Percentiles rank a stretch among this genome's conserved stretches.
Evolutionary conservation across 2,329 filamentous ascomycete species (phyloP).

Genomic region (Aureobasidium uvarum): DNA sequence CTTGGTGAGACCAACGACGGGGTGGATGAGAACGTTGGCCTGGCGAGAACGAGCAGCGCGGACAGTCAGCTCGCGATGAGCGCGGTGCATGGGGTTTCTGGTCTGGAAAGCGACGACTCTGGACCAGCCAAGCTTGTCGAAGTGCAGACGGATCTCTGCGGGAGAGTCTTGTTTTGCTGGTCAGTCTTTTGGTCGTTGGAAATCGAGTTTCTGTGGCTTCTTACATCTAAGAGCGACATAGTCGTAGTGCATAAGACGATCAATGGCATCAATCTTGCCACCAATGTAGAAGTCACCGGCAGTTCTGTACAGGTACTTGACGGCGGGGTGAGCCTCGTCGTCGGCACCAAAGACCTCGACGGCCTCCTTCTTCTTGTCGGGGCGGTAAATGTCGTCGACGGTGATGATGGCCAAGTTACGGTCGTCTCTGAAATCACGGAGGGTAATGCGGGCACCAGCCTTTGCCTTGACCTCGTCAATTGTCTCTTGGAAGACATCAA

Average conservation of each 20-base stretch:
- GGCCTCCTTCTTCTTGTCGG: conserved; percentile 91
- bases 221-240: conserved; percentile 93
- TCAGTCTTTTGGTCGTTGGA: conserved; percentile 28
- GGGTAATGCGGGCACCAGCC: conserved; percentile 75
- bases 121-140: conserved; percentile 99
- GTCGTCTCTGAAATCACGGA: conserved; percentile 95
- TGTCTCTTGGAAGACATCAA: conserved; percentile 74
- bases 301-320: conserved; percentile 81
- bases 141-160: conserved; percentile 90
- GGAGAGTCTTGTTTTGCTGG: conserved; percentile 69
- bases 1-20: conserved; percentile 97
- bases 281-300: conserved; percentile 89
- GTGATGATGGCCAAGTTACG: conserved; percentile 93
- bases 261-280: conserved; percentile 93
- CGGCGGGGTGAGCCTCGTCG: conserved; percentile 76
- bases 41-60: conserved; percentile 93
- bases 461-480: conserved; percentile 75
- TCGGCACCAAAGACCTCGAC: conserved; percentile 91
- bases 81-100: conserved; percentile 97
- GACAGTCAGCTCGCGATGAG: conserved; percentile 96
- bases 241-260: conserved; percentile 96
- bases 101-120: conserved; percentile 99
- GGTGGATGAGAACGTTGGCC: conserved; percentile 98
- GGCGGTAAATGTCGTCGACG: conserved; percentile 90
- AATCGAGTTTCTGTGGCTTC: background rate